A percentile compares a stretch with the other conserved stretches of the same genome.
Evolutionary conservation across 768 basidiomycete species (phyloP).

Genomic region (Sistotremastrum niveocremeum): DNA sequence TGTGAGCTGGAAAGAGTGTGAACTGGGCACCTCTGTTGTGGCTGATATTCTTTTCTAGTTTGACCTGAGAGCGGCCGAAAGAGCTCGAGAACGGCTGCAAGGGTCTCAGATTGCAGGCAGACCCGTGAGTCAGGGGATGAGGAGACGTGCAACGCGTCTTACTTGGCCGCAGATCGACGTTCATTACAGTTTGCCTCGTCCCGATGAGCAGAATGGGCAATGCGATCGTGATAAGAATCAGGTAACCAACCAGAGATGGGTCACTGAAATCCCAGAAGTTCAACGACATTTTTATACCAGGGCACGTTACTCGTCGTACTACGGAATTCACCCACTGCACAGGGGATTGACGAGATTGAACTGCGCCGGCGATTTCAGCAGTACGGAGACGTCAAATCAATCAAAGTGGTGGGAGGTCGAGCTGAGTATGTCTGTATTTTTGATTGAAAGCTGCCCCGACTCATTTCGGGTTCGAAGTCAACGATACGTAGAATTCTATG

Average conservation of each 20-base stretch:
- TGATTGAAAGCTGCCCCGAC: neutral
- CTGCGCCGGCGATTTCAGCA: constrained; percentile 76
- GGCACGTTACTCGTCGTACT: constrained; percentile 75
- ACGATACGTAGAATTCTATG: constrained; percentile 88
- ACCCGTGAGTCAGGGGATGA: constrained; percentile 44
- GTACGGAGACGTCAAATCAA: constrained; percentile 80
- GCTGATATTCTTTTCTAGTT: constrained; percentile 35
- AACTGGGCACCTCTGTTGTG: neutral
- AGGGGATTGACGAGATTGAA: constrained; percentile 71
- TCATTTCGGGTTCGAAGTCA: constrained; percentile 34
- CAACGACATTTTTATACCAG: constrained; percentile 24
- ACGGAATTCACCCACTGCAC: constrained; percentile 51
- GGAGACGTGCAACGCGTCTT: neutral
- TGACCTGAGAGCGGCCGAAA: constrained; percentile 86
- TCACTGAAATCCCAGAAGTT: neutral
- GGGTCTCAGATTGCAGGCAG: constrained; percentile 78
- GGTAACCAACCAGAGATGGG: constrained; percentile 25
- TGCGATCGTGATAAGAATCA: constrained; percentile 74
- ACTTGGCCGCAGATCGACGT: constrained; percentile 72
- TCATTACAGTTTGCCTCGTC: constrained; percentile 90
- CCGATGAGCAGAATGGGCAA: constrained; percentile 51
- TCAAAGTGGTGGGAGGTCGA: constrained; percentile 52
- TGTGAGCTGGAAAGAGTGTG: constrained; percentile 39
- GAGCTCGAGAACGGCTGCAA: constrained; percentile 83
- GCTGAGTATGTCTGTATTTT: constrained; percentile 34